phyloP scores from a whole-genome alignment of 1,284 basidiomycete species.

The Heliocybe sulcata region DNA sequence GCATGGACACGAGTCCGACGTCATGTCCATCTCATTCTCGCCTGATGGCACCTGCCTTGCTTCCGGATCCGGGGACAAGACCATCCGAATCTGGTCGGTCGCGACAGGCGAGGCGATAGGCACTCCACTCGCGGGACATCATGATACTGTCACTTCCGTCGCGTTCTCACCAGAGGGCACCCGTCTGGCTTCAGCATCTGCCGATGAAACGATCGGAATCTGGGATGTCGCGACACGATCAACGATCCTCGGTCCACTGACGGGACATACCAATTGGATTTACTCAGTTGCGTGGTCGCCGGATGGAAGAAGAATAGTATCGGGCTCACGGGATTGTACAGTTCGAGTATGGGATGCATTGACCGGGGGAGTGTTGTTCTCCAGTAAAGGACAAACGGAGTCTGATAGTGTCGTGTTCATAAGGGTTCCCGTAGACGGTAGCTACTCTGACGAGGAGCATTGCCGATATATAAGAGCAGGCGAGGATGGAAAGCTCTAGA shows the following conservation, averaged over 20 bases:
- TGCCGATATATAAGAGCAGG: too few species aligned
- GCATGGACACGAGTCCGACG: too few species aligned
- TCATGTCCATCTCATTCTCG: too few species aligned
- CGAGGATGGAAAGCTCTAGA: too few species aligned
- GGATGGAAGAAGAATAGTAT: conserved; percentile 1
- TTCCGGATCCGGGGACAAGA: too few species aligned
- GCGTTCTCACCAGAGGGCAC: not conserved
- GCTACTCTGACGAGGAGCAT: too few species aligned
- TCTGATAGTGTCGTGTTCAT: too few species aligned
- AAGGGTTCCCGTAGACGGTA: too few species aligned
- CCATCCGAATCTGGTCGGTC: not conserved
- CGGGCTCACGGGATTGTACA: conserved; percentile 5
- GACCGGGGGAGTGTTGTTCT: not conserved
- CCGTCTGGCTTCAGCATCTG: not conserved
- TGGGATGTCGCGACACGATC: not conserved
- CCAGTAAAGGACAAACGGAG: too few species aligned
- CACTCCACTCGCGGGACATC: not conserved
- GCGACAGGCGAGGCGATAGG: not conserved
- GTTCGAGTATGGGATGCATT: conserved; percentile 5
- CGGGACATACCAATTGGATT: not conserved
- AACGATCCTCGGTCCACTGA: not conserved
- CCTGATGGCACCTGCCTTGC: too few species aligned
- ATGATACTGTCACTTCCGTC: not conserved
- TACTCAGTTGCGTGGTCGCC: conserved; percentile 4
- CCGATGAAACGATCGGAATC: not conserved